Evolutionary conservation across 1,284 basidiomycete species (phyloP).

Genomic region (Xanthoconium separans): DNA sequence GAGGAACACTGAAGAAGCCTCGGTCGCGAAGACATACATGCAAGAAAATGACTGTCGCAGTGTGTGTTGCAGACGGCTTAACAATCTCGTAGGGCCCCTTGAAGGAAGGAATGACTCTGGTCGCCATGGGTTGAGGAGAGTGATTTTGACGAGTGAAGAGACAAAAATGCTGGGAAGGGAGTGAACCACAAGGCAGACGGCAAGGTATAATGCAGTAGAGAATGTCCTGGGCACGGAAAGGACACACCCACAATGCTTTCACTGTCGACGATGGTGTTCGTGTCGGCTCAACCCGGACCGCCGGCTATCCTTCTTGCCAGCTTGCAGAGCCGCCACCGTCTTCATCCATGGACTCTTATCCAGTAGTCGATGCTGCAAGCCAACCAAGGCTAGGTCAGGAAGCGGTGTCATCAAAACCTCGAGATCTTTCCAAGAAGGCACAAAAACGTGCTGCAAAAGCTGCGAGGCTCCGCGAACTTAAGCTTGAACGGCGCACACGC

Average conservation of each 20-base stretch:
- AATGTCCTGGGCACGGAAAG: constrained; percentile 1
- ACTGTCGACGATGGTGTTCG: too few relatives aligned
- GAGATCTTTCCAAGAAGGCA: constrained; percentile 73
- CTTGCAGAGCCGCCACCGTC: neutral
- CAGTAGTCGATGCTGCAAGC: constrained; percentile 7
- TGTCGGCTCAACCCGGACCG: constrained; percentile 27
- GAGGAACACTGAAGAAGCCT: constrained; percentile 11
- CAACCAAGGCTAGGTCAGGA: constrained; percentile 12
- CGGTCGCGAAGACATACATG: constrained; percentile 55
- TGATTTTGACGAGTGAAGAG: constrained; percentile 22
- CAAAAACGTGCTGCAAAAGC: constrained; percentile 75
- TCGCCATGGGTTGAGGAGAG: constrained; percentile 14
- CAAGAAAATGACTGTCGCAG: constrained; percentile 85
- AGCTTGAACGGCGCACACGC: constrained; percentile 71
- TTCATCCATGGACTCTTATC: constrained; percentile 20
- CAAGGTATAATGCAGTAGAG: constrained; percentile 1
- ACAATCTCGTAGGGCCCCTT: constrained; percentile 47
- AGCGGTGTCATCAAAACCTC: constrained; percentile 17
- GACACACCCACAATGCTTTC: neutral
- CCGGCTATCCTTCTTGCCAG: constrained; percentile 3
- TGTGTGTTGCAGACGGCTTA: constrained; percentile 61
- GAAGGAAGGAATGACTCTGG: constrained; percentile 25
- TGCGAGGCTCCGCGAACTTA: constrained; percentile 63
- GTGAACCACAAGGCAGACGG: constrained; percentile 2
- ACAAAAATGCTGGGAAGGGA: neutral